Percentiles rank a stretch among this genome's conserved stretches.
Evolutionary conservation across 495 filamentous ascomycete genomes (phyloP).

Genomic region (Aeminium ludgeri): DNA sequence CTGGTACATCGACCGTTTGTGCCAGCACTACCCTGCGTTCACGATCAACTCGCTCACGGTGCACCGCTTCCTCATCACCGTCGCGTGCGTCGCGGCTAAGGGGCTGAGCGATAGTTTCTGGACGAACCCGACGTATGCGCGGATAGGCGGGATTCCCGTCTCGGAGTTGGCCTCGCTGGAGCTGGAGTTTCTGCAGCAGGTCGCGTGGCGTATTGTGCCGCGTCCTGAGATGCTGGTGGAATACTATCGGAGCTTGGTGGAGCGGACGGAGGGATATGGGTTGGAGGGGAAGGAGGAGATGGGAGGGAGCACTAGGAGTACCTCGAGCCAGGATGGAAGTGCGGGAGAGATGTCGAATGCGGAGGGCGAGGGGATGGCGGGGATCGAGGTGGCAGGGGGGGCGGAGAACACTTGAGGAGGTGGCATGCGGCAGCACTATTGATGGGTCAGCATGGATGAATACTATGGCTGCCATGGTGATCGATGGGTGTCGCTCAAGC

Average conservation of each 20-base stretch:
- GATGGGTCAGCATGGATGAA: no score
- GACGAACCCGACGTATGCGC: conserved; percentile 91
- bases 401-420: no score
- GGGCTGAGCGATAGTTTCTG: conserved; percentile 92
- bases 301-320: conserved; percentile 1
- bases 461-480: no score
- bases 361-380: no score
- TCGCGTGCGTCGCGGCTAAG: conserved; percentile 88
- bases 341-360: no score
- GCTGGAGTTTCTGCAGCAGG: conserved; percentile 74
- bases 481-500: no score
- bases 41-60: conserved; percentile 89
- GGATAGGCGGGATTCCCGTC: conserved; percentile 79
- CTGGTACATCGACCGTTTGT: conserved; percentile 95
- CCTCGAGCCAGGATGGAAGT: conserved; percentile 1
- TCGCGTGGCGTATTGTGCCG: conserved; percentile 94
- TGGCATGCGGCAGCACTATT: no score
- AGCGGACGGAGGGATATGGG: conserved; percentile 43
- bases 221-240: conserved; percentile 82
- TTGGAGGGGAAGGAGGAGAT: conserved; percentile 25
- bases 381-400: no score
- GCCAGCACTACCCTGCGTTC: conserved; percentile 78
- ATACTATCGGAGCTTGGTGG: conserved; percentile 79
- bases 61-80: conserved; percentile 90
- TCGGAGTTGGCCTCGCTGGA: conserved; percentile 84